Conservation (phyloP, 805 yeast genomes). For the Candida oleophila region DNA sequence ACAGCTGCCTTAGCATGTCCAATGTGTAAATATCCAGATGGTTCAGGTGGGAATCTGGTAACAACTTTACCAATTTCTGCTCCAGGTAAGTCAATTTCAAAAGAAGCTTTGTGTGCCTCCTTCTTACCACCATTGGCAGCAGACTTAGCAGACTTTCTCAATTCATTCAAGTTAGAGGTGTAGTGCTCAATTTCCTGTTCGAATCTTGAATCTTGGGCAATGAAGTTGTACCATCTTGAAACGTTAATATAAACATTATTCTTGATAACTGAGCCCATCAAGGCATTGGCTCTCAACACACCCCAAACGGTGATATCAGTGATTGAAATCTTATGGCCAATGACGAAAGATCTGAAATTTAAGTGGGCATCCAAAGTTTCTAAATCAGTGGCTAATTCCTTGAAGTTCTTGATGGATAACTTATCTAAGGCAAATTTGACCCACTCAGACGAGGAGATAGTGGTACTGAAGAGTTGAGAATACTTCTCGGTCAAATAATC, state of each 20-base stretch:
- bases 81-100: slow-evolving; percentile 86
- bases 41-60: slow-evolving; percentile 99
- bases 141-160: slow-evolving; percentile 65
- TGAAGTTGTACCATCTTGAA: slow-evolving; percentile 87
- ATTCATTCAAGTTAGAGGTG: slow-evolving; percentile 67
- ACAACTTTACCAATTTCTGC: slow-evolving; percentile 95
- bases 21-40: slow-evolving; percentile 97
- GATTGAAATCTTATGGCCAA: slow-evolving; percentile 63
- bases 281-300: slow-evolving; percentile 85
- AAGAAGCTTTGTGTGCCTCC: slow-evolving; percentile 90
- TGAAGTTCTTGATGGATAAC: slow-evolving; percentile 81
- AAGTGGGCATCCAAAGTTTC: slow-evolving; percentile 80
- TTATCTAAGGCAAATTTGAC: slow-evolving; percentile 56
- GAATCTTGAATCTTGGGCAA: slow-evolving; percentile 66
- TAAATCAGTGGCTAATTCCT: slow-evolving; percentile 72
- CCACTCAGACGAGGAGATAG: slow-evolving; percentile 40
- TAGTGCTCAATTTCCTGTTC: slow-evolving; percentile 68
- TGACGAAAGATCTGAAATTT: slow-evolving; percentile 77
- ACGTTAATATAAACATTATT: slow-evolving; percentile 80
- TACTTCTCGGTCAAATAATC: slow-evolving; percentile 49
- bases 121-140: slow-evolving; percentile 58
- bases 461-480: slow-evolving; percentile 43
- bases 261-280: slow-evolving; percentile 88
- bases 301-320: slow-evolving; percentile 95
- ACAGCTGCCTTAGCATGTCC: slow-evolving; percentile 99